Percentiles rank a stretch among this genome's conserved stretches.
phyloP scores from a whole-genome alignment of 2,329 filamentous ascomycete species.

The Pseudogymnoascus pannorum region DNA sequence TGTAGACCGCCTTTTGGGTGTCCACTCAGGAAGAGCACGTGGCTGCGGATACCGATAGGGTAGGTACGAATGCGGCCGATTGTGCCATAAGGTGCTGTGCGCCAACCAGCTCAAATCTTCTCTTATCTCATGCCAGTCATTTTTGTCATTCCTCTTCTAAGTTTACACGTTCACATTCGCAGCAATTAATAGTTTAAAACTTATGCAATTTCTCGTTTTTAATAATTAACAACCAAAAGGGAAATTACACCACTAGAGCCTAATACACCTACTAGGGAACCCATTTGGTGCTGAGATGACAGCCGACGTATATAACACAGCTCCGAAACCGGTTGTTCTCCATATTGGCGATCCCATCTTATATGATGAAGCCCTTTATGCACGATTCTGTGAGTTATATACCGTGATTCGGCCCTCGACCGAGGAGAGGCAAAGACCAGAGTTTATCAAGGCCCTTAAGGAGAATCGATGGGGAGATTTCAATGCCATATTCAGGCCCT shows the following conservation, averaged over 20 bases:
- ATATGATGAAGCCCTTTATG: constrained; percentile 25
- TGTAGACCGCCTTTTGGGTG: background rate
- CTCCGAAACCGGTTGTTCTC: constrained; percentile 24
- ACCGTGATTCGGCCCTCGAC: constrained; percentile 42
- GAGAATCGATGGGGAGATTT: constrained; percentile 50
- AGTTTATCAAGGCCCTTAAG: constrained; percentile 42
- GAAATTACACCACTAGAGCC: background rate
- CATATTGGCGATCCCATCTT: constrained; percentile 29
- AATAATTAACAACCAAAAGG: no score
- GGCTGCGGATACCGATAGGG: background rate
- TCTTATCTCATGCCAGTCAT: background rate
- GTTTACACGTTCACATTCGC: background rate
- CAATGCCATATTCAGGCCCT: constrained; percentile 45
- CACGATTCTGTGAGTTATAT: constrained; percentile 34
- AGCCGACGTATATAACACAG: background rate
- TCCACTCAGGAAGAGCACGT: constrained; percentile 5
- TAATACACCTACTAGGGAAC: background rate
- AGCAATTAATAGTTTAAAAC: background rate
- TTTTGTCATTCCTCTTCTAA: background rate
- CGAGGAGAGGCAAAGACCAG: constrained; percentile 43
- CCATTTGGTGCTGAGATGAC: background rate
- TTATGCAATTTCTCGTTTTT: background rate
- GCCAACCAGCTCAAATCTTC: constrained; percentile 2
- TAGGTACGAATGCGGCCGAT: constrained; percentile 3
- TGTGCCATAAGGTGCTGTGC: constrained; percentile 3